Evolutionary conservation across 192 early-diverging fungal genomes (phyloP).

Genomic region (Coemansia sp.): DNA sequence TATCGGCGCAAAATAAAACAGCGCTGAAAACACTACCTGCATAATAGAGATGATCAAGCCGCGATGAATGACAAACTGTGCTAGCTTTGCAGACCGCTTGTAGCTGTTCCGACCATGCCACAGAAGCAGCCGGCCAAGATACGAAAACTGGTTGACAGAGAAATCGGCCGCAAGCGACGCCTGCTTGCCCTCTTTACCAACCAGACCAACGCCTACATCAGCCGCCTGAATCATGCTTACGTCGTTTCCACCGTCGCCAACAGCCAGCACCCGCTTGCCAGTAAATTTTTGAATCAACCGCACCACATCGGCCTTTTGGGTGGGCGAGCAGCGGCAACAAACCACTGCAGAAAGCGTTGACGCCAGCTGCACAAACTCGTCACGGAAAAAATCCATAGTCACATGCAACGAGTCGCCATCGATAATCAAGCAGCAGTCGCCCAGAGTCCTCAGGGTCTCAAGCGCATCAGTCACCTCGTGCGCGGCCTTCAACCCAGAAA

Average conservation of each 20-base stretch:
- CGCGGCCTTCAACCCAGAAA: slow-evolving; percentile 63
- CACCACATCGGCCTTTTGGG: slow-evolving; percentile 94
- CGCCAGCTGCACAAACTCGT: slow-evolving; percentile 80
- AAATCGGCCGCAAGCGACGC: slow-evolving; percentile 94
- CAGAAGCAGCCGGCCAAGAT: slow-evolving; percentile 80
- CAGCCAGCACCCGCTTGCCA: slow-evolving; percentile 76
- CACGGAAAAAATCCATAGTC: slow-evolving; percentile 68
- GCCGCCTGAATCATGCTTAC: slow-evolving; percentile 97
- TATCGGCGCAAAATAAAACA: slow-evolving; percentile 97
- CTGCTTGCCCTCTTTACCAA: slow-evolving; percentile 95
- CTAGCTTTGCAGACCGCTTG: slow-evolving; percentile 88
- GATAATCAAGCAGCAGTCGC: slow-evolving; percentile 82
- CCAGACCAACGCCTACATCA: slow-evolving; percentile 95
- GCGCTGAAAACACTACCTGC: slow-evolving; percentile 94
- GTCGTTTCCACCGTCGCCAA: slow-evolving; percentile 97
- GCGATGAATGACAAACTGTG: slow-evolving; percentile 96
- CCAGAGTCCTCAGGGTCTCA: slow-evolving; percentile 65
- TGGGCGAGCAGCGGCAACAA: slow-evolving; percentile 93
- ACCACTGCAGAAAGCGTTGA: slow-evolving; percentile 81
- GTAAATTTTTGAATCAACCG: slow-evolving; percentile 73
- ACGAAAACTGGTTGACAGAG: slow-evolving; percentile 85
- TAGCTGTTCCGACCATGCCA: slow-evolving; percentile 97
- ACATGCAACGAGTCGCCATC: slow-evolving; percentile 89
- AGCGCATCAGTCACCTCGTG: slow-evolving; percentile 63
- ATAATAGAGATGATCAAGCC: slow-evolving; percentile 97